Base-by-base conservation (phyloP, 1,284 basidiomycete genomes). In the Ustilago vetiveriae region DNA sequence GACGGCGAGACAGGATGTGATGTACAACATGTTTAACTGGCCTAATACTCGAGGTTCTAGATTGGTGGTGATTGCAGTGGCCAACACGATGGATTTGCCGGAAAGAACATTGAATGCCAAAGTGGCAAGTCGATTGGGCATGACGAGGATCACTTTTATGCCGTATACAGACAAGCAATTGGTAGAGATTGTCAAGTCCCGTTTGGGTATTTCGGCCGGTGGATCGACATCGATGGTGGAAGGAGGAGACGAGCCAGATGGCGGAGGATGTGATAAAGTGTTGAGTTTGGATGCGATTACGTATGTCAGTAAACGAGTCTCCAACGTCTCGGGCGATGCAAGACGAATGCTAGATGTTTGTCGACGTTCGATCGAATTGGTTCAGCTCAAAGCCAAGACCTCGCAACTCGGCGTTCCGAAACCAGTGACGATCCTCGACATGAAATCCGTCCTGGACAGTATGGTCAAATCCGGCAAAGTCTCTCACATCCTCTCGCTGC, bases 1-100 rank as follows among this genome's bases (percentile, higher is more conserved):
- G 67, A 98, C 95, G 0, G 86, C 90, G 21, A 95, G 96, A 79
- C 95, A 98, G 83, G 94, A 98, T 72, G 95, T 98, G 3, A 91
- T 98, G 36, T 98, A 98, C 84, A 98, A 98, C 82, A 95, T 98
- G 83, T 98, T 98, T 87, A 98, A 98, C 82, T 98, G 96, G 95
- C 96, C 95, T 1, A 94, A 92, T 10, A 85, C 95, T 56, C 86
- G 88, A 0, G 89, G 89, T 14, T 92, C 91, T 51, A 90, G 91
- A 78, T 86, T 99, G 14, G 89, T 98, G 47, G 95, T 99, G 2
- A 88, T 99, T 50, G 96, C 96, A 0, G 94, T 99, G 1, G 96
- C 96, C 11, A 98, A 98, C 82, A 94, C 95, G 23, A 96, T 98
- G 91, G 95, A 98, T 80, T 85, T 98, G 49, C 96, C 96, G 0